phyloP scores from a whole-genome alignment of 2,329 filamentous ascomycete genomes.

The Exophiala xenobiotica region DNA sequence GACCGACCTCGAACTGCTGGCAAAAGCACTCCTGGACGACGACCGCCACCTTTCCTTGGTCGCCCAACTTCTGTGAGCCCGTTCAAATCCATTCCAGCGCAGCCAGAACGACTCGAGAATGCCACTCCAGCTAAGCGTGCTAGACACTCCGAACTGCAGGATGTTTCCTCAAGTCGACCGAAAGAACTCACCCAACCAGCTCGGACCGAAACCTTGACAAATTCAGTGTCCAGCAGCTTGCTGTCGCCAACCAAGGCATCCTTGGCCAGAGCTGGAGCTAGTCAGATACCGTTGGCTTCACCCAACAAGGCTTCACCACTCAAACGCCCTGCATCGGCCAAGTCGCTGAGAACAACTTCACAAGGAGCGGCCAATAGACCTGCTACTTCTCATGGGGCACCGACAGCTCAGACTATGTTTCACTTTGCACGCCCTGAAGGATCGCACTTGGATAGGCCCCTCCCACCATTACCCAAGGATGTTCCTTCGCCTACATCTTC shows the following conservation, averaged over 20 bases:
- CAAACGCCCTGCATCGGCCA: constrained; percentile 52
- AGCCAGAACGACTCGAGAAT: constrained; percentile 31
- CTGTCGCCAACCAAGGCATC: constrained; percentile 79
- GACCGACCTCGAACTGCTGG: constrained; percentile 38
- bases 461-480: constrained; percentile 16
- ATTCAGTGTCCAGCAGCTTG: constrained; percentile 54
- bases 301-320: constrained; percentile 48
- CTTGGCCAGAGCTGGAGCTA: constrained; percentile 59
- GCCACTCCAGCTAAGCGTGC: constrained; percentile 64
- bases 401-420: background rate
- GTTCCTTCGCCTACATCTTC: background rate
- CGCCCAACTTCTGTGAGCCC: constrained; percentile 31
- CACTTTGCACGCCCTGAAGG: background rate
- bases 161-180: constrained; percentile 62
- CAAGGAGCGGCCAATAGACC: constrained; percentile 36
- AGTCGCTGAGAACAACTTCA: constrained; percentile 50
- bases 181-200: constrained; percentile 13
- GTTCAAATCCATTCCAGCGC: constrained; percentile 35
- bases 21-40: constrained; percentile 41
- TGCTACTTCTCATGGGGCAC: constrained; percentile 15
- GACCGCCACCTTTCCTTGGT: constrained; percentile 34
- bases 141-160: constrained; percentile 66
- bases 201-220: constrained; percentile 43
- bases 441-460: constrained; percentile 5
- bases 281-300: constrained; percentile 54